phyloP scores from a whole-genome alignment of 345 rosid genomes.

The Populus ilicifolia region DNA sequence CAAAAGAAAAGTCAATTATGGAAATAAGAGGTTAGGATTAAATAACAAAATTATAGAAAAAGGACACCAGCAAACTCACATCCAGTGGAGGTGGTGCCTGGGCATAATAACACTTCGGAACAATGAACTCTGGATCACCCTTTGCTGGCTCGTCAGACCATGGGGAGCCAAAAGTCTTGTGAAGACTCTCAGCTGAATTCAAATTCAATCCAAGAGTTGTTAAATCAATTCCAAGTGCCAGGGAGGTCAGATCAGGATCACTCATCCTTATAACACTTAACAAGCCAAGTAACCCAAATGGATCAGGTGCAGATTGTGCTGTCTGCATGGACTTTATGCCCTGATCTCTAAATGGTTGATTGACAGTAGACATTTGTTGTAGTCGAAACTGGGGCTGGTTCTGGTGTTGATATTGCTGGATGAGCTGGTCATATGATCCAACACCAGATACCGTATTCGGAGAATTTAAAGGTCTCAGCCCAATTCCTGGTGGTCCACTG shows the following conservation, averaged over 20 bases:
- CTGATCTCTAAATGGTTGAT: conserved; percentile 84
- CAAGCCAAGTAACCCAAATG: conserved; percentile 80
- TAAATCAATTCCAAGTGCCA: conserved; percentile 90
- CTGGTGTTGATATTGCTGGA: conserved; percentile 87
- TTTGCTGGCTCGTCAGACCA: conserved; percentile 97
- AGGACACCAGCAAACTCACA: conserved; percentile 39
- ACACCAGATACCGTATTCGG: conserved; percentile 59
- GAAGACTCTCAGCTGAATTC: conserved; percentile 86
- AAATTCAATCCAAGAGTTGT: conserved; percentile 89
- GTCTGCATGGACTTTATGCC: conserved; percentile 65
- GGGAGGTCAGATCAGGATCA: conserved; percentile 72
- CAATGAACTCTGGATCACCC: conserved; percentile 87
- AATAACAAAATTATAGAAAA: not conserved
- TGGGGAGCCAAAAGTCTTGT: conserved; percentile 97
- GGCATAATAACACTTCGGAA: conserved; percentile 90
- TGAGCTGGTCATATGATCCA: conserved; percentile 76
- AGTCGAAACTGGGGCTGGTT: conserved; percentile 83
- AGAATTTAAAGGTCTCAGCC: conserved; percentile 78
- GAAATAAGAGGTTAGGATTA: not conserved
- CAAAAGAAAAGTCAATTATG: conserved; percentile 2
- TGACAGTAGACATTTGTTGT: conserved; percentile 80
- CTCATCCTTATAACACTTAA: conserved; percentile 66
- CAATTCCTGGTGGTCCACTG: conserved; percentile 84
- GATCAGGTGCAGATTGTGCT: conserved; percentile 67
- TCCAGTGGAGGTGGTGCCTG: conserved; percentile 74